Evolutionary conservation across 257 asterid genomes (phyloP).

Genomic region (Solanum piurae): DNA sequence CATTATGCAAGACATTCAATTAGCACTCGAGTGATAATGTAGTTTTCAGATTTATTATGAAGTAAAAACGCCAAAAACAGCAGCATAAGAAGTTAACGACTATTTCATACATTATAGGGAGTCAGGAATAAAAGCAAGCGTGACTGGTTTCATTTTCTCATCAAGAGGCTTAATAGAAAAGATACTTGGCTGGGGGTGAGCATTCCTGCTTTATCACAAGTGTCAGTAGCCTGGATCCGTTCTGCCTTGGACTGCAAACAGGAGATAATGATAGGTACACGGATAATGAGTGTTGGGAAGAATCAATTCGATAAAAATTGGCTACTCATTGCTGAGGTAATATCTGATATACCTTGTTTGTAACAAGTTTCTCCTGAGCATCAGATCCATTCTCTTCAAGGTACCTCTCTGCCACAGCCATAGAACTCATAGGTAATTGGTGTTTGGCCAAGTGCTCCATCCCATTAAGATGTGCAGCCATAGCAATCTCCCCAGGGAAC

Average conservation of each 20-base stretch:
- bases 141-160: not conserved
- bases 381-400: not conserved
- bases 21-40: not conserved
- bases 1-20: not conserved
- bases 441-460: constrained; percentile 13
- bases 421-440: not conserved
- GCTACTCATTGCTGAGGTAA: not conserved
- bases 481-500: not conserved
- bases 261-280: not conserved
- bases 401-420: not conserved
- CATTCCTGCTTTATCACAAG: not conserved
- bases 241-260: not conserved
- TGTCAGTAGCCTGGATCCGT: not conserved
- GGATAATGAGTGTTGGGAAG: not conserved
- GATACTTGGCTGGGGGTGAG: not conserved
- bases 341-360: not conserved
- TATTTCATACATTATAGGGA: not conserved
- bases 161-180: not conserved
- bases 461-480: constrained; percentile 23
- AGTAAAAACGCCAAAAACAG: not conserved
- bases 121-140: not conserved
- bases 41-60: not conserved
- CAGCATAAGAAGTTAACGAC: not conserved
- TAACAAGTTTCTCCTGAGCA: not conserved
- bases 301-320: too few relatives aligned